phyloP scores from a whole-genome alignment of 2,329 filamentous ascomycete genomes.

The Aspergillus eucalypticola region DNA sequence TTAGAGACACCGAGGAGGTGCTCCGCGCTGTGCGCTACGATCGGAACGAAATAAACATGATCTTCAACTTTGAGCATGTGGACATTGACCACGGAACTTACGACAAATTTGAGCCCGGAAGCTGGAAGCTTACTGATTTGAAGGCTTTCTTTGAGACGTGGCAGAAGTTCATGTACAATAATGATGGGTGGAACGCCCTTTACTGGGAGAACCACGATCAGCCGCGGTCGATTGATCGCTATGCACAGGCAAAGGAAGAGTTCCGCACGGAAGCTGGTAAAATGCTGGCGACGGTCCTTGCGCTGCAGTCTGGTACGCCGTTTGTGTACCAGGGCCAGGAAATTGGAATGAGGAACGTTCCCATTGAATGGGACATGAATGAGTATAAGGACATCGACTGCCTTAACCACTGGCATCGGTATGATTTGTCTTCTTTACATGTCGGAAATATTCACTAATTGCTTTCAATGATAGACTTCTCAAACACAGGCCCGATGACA shows the following conservation, averaged over 20 bases:
- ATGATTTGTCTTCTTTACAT: neutral
- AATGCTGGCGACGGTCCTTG: slow-evolving; percentile 60
- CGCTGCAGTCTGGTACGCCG: slow-evolving; percentile 61
- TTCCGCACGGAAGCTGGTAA: slow-evolving; percentile 57
- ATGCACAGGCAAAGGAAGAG: slow-evolving; percentile 52
- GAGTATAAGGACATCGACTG: slow-evolving; percentile 70
- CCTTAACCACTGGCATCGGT: slow-evolving; percentile 57
- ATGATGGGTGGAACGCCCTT: slow-evolving; percentile 64
- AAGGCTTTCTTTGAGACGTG: slow-evolving; percentile 58
- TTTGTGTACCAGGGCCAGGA: slow-evolving; percentile 73
- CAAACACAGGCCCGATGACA: slow-evolving; percentile 29
- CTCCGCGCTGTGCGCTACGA: slow-evolving; percentile 57
- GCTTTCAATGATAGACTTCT: slow-evolving; percentile 29
- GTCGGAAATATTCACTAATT: neutral
- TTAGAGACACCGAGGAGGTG: slow-evolving; percentile 51
- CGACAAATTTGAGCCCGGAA: slow-evolving; percentile 52
- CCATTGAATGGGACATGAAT: slow-evolving; percentile 59
- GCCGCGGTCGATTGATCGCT: slow-evolving; percentile 60
- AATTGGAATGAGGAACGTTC: slow-evolving; percentile 66
- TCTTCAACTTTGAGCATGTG: slow-evolving; percentile 71
- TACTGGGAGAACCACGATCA: slow-evolving; percentile 70
- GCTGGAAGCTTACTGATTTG: slow-evolving; percentile 54
- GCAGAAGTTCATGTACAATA: slow-evolving; percentile 61
- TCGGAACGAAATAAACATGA: slow-evolving; percentile 66
- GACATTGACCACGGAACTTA: slow-evolving; percentile 56